These are phyloP conservation scores for Parachaetomium inaequale DNA, from an alignment of 495 filamentous ascomycete species.

Conservation along the genomic window DNA sequence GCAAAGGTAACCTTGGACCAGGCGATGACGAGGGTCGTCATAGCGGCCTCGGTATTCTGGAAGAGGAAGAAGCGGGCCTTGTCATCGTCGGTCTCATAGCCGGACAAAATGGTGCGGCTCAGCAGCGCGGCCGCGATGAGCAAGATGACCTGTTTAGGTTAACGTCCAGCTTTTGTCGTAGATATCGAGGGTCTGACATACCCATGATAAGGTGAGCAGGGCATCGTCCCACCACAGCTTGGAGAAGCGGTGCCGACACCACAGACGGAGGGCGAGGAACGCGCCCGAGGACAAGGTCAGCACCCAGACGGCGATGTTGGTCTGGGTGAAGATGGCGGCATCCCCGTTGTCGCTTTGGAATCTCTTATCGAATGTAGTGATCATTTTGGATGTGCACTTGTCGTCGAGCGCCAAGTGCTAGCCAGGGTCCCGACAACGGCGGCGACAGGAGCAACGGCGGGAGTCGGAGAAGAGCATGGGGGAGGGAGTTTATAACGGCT, in stretches of 20 bases:
- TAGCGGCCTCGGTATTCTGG: slow-evolving; percentile 18
- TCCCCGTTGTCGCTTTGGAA: slow-evolving; percentile 10
- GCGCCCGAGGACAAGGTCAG: slow-evolving; percentile 13
- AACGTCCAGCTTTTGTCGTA: too few relatives aligned
- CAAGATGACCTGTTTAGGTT: slow-evolving; percentile 12
- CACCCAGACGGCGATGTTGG: slow-evolving; percentile 24
- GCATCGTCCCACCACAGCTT: slow-evolving; percentile 21
- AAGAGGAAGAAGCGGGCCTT: slow-evolving; percentile 17
- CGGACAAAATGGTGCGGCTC: slow-evolving; percentile 15
- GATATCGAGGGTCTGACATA: neutral
- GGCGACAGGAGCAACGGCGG: neutral
- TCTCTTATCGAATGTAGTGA: too few relatives aligned
- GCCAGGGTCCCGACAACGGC: neutral
- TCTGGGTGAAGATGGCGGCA: slow-evolving; percentile 16
- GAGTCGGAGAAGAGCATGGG: neutral
- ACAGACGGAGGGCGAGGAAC: slow-evolving; percentile 21
- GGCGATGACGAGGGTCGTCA: slow-evolving; percentile 20
- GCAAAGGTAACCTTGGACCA: slow-evolving; percentile 27
- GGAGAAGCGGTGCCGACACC: slow-evolving; percentile 18
- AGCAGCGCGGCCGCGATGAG: slow-evolving; percentile 17
- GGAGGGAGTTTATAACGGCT: too few relatives aligned
- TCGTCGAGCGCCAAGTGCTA: too few relatives aligned
- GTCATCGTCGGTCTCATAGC: slow-evolving; percentile 9
- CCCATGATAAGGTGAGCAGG: slow-evolving; percentile 20
- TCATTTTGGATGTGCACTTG: too few relatives aligned